Conservation (phyloP, 805 yeast genomes). For the Teunomyces gatunensis region DNA sequence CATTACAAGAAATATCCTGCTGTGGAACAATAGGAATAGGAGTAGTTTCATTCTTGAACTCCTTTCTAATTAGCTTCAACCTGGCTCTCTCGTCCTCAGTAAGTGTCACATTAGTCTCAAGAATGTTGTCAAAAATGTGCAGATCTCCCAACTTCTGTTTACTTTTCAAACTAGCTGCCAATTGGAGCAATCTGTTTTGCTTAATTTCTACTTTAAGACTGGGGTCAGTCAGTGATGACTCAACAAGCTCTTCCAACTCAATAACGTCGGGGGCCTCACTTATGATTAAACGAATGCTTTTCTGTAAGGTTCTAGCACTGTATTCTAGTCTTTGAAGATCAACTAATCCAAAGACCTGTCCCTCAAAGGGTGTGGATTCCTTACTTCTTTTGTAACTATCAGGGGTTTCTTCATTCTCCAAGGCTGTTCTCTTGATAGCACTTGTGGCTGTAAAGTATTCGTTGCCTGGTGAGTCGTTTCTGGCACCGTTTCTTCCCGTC, state of each 20-base stretch:
- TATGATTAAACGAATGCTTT: conserved; percentile 12
- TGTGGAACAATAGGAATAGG: conserved; percentile 1
- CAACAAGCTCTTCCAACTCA: conserved; percentile 34
- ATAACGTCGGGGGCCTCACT: conserved; percentile 55
- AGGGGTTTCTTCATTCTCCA: neutral
- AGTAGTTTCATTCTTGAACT: conserved; percentile 7
- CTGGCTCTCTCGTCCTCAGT: conserved; percentile 12
- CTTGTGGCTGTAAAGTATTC: neutral
- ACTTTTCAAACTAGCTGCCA: conserved; percentile 61
- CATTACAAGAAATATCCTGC: conserved; percentile 7
- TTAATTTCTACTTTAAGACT: conserved; percentile 50
- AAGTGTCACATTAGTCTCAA: conserved; percentile 35
- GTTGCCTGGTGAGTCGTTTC: neutral
- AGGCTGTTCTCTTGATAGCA: neutral
- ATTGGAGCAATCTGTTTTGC: conserved; percentile 51
- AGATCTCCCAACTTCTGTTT: conserved; percentile 48
- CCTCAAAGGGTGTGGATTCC: neutral
- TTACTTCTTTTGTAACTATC: neutral
- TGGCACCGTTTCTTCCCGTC: conserved; percentile 2
- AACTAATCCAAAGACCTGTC: conserved; percentile 13
- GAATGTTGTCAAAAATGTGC: conserved; percentile 55
- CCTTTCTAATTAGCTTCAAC: conserved; percentile 4
- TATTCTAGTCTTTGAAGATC: conserved; percentile 41
- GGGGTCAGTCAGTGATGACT: conserved; percentile 31
- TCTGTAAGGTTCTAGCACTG: conserved; percentile 30